A percentile compares a stretch with the other conserved stretches of the same genome.
These are phyloP conservation scores for Lentinus brumalis DNA, from an alignment of 768 basidiomycete species.

Conservation along the genomic window DNA sequence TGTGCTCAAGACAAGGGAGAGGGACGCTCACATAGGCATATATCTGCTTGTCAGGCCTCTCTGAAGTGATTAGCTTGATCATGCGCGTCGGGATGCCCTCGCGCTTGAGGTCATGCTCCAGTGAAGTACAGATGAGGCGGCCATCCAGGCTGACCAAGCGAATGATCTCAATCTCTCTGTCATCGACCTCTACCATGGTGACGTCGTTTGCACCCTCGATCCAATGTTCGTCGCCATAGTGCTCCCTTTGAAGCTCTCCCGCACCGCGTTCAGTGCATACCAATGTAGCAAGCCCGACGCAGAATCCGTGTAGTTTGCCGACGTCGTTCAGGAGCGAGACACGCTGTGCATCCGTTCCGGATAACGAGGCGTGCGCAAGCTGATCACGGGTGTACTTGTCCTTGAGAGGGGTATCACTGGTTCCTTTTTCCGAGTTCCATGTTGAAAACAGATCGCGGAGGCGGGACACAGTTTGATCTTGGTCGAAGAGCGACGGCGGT, in stretches of 20 bases:
- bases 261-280: background rate
- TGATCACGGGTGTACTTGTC: slow-evolving; percentile 19
- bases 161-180: background rate
- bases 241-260: too few species aligned
- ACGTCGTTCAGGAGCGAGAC: background rate
- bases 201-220: slow-evolving; percentile 1
- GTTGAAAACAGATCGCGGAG: background rate
- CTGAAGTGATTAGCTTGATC: background rate
- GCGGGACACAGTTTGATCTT: background rate
- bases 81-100: background rate
- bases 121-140: background rate
- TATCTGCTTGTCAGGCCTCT: background rate
- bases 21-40: background rate
- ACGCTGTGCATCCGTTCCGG: background rate
- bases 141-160: background rate
- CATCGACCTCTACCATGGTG: background rate
- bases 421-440: background rate
- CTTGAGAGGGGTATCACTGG: background rate
- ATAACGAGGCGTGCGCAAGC: slow-evolving; percentile 14
- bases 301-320: background rate
- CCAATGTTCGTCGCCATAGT: background rate
- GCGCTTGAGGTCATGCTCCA: background rate
- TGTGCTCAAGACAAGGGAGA: background rate
- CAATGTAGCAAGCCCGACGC: background rate
- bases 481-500: background rate